Base-by-base conservation (phyloP, 208 protist genomes). In the Angomonas ambiguus region DNA sequence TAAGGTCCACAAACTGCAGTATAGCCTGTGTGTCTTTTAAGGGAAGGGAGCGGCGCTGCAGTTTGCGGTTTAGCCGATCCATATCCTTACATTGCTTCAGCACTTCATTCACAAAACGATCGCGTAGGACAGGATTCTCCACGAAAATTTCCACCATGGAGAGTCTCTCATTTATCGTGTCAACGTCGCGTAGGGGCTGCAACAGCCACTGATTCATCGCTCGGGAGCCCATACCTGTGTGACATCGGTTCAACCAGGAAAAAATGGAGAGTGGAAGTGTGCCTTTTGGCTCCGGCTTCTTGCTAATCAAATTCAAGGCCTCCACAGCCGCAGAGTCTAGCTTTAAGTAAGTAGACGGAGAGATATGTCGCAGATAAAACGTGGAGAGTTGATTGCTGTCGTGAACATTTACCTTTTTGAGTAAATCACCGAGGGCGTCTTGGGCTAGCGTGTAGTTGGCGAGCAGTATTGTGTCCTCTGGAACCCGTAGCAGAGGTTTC, bases 121-220 rank as follows among this genome's bases (percentile, higher is more conserved):
- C 79, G n/a, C 96, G 82, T 20, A 98, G 57, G 24, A 85, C 80
- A 0, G 83, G 71, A 67, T 88, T 92, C 42, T 98, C 81, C 0
- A 95, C 56, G 51, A 99, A 97, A 6, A 93, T 64, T 56, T 97
- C 83, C 24, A 99, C 96, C 63, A 99, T 85, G 45, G 96, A 84
- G 4, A 95, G 88, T 38, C 98, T 86, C 71, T 93, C 77, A 45
- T 89, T 82, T 69, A 99, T 99, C 30, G 96, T 83, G 0, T 92
- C 85, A 0, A 77, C 66, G 59, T 94, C 87, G 20, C 97, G 78
- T 16, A 99, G 74, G 6, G 98, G 98, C 88, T 99, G 98, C 48
- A 97, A 96, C 27, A 99, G 80, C 97, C 97, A 99, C 76, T 98
- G 92, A 16, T 89, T 76, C 72, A 99, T 90, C 62, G 88, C 73